Conservation (phyloP, 306 rosid species). For the Dalbergia cultrata region DNA sequence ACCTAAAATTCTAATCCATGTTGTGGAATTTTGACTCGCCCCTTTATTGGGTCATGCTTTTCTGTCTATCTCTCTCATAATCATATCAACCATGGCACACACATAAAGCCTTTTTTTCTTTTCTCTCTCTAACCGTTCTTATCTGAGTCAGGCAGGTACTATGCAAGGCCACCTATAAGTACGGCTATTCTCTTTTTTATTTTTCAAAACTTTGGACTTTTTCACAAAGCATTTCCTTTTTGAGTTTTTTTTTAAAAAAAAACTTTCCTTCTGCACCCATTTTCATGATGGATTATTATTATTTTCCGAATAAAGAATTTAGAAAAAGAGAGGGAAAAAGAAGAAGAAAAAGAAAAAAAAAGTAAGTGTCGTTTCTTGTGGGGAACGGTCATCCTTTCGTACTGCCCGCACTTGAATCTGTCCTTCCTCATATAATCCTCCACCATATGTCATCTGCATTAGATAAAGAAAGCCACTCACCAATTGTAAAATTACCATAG, state of each 20-base stretch:
- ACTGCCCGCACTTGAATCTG: conserved; percentile 84
- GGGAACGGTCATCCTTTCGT: conserved; percentile 57
- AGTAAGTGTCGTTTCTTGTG: conserved; percentile 6
- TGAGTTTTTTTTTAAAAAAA: no score
- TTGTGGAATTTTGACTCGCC: conserved; percentile 41
- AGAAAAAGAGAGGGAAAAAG: not conserved
- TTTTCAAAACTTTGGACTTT: not conserved
- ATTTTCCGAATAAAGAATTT: not conserved
- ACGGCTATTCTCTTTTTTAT: conserved; percentile 64
- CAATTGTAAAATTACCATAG: conserved; percentile 34
- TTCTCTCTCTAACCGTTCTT: conserved; percentile 68
- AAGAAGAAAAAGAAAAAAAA: no score
- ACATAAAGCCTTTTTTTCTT: not conserved
- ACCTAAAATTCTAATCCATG: conserved; percentile 8
- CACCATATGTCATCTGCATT: conserved; percentile 66
- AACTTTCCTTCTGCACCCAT: no score
- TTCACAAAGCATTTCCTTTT: conserved; percentile 30
- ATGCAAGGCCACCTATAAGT: conserved; percentile 66
- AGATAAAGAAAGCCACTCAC: conserved; percentile 27
- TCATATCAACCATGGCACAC: not conserved
- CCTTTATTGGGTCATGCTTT: not conserved
- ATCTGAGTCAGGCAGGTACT: conserved; percentile 92
- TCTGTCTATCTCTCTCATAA: conserved; percentile 21
- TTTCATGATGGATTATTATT: no score
- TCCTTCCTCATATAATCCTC: conserved; percentile 98